These are phyloP conservation scores for Geranium incanum DNA, from an alignment of 441 rosid genomes.

Conservation along the genomic window DNA sequence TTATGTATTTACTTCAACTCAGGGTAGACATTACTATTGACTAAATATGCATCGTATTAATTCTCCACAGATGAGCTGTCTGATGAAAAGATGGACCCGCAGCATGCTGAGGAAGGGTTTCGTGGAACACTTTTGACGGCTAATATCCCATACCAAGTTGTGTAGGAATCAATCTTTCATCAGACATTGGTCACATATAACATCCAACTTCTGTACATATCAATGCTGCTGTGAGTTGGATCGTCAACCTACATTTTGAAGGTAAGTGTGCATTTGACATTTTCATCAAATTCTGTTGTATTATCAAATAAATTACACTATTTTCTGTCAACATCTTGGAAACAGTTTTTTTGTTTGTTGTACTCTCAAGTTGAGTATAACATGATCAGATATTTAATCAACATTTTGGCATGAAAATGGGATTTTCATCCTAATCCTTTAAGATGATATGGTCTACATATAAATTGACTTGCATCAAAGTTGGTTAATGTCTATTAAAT, in stretches of 20 bases:
- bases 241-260: conserved; percentile 22
- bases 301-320: neutral
- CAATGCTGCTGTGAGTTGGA: conserved; percentile 24
- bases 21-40: conserved; percentile 17
- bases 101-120: conserved; percentile 74
- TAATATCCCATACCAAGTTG: conserved; percentile 58
- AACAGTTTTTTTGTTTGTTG: neutral
- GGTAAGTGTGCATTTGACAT: conserved; percentile 22
- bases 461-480: neutral
- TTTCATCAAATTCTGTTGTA: neutral
- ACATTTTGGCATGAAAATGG: conserved; percentile 1
- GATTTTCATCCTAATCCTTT: neutral
- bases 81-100: conserved; percentile 49
- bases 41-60: conserved; percentile 16
- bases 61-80: conserved; percentile 70
- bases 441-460: neutral
- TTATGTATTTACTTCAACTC: neutral
- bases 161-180: conserved; percentile 27
- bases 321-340: neutral
- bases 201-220: conserved; percentile 29
- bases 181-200: conserved; percentile 13
- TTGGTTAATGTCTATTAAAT: neutral
- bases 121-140: conserved; percentile 77
- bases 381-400: neutral
- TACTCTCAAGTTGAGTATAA: neutral